A percentile compares a stretch with the other conserved stretches of the same genome.
Conservation (phyloP, 2,329 filamentous ascomycete genomes). For the Colletotrichum simmondsii region DNA sequence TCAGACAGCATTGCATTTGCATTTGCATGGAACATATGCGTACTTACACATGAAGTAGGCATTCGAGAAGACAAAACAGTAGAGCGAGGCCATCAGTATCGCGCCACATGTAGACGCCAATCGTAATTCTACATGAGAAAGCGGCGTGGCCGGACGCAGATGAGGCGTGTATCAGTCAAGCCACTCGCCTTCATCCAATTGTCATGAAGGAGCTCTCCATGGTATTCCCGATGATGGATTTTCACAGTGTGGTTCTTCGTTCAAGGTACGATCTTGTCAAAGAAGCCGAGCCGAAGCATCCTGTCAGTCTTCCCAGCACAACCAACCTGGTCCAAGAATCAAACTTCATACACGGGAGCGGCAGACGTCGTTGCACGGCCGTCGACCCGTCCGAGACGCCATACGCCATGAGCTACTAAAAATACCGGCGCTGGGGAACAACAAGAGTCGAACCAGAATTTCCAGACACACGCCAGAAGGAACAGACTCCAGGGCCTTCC, state of each 20-base stretch:
- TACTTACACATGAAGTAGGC: neutral
- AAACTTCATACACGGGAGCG: neutral
- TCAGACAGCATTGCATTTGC: slow-evolving; percentile 17
- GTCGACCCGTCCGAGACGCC: neutral
- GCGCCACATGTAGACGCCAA: neutral
- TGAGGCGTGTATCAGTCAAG: slow-evolving; percentile 19
- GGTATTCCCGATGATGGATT: neutral
- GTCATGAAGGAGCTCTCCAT: neutral
- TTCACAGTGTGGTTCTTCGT: neutral
- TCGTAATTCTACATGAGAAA: neutral
- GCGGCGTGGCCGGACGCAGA: neutral
- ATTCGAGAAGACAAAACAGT: neutral
- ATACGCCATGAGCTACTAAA: neutral
- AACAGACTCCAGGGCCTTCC: neutral
- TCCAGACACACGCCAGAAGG: neutral
- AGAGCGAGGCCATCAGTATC: neutral
- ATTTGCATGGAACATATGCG: slow-evolving; percentile 4
- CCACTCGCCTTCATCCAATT: neutral
- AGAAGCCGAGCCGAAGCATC: neutral
- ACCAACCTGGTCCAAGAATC: neutral
- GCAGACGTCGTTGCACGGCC: slow-evolving; percentile 15
- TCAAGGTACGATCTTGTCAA: neutral
- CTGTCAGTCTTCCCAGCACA: neutral
- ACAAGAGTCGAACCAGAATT: neutral
- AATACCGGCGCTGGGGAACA: neutral